Evolutionary conservation across 2,329 filamentous ascomycete species (phyloP), one percentile per base, ranked within the genome.

Genomic region (Fusarium albidum): DNA sequence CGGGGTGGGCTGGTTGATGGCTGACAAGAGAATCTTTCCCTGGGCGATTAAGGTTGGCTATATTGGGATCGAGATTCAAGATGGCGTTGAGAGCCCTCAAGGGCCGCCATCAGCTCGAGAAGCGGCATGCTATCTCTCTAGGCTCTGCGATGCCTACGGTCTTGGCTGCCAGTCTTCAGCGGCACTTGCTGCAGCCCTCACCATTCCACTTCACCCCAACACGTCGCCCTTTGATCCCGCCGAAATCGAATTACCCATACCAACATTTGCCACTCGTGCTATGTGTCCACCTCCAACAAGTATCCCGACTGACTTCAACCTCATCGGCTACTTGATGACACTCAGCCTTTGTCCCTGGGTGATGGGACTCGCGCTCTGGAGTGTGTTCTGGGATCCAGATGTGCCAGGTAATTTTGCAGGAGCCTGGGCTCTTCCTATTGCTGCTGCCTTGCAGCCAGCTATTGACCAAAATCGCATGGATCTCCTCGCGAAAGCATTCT

Each of bases 131-230:
- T 53, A 49, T 28, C 43, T 44, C 3, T 37, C 33, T 5, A 49
- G 50, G 32, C 44, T 53, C 10, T 49, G 50, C 25, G 42, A 49
- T 44, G 50, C 44, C 27, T 53, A 53, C 10, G 39, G 8, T 18
- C 33, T 53, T 14, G 50, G 50, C 17, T 28, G 4, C 14, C 44
- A 49, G 34, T 43, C 15, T 17, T 49, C 44, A 12, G 50, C 34
- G 17, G 44, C 44, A 34, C 44, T 53, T 39, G 39, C 50, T 31
- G 50, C 50, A 29, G 39, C 50, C 26, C 29, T 53, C 6, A 43
- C 50, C 3, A 53, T 53, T 18, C 50, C 31, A 21, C 44, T 49
- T 25, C 33, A 53, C n/a, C 44, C 50, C 10, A 28, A 34, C 10
- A 10, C 13, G 9, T 26, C 50, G 10, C 12, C 5, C n/a, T 34